Base-by-base conservation (phyloP, 2,329 filamentous ascomycete species). In the Trichoderma oligosporum region DNA sequence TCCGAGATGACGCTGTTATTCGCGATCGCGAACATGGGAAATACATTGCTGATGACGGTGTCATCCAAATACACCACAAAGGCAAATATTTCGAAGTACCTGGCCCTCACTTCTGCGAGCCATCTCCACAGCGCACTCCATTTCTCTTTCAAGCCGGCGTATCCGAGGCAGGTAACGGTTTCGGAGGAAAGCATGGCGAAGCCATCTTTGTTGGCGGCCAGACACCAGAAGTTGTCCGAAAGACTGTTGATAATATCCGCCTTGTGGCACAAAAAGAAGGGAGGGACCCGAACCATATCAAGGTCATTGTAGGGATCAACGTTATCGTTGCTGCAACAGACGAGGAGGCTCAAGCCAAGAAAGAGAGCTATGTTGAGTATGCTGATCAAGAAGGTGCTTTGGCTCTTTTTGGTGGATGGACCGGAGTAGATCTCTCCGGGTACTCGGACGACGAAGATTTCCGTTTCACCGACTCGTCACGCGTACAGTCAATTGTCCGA, bases 401-500 rank as follows among this genome's bases (percentile, higher is more conserved):
- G 14, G 55, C 55, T 7, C 55, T 57, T 4, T 53, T 57, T 8
- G 47, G 47, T 29, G 55, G 55, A 36, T 57, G 55, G 55, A 57
- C 55, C 11, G 47, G 55, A 3, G 46, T 57, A 1, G 55, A 57
- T 29, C 55, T 57, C 22, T 53, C 55, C 20, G 35, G 38, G 27
- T 57, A 57, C 25, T 35, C 46, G 12, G 55, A 57, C 8, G 55
- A 57, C 16, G 55, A 57, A 29, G 47, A 57, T 29, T 57, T 57
- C 29, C 53, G 38, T 16, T 57, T 57, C 6, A 57, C 46, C 3
- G 36, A 53, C 12, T 52, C 46, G 7, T 20, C 55, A 6, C 52
- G 39, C 9, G 4, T 57, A 29, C 55, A 57, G 47, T 63, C 61
- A 7, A 60, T 60, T 12, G 44, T 63, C 1, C 33, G 57, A 11